A percentile compares a stretch with the other conserved stretches of the same genome.
Conservation (phyloP, 225 moss, liverwort and hornwort species). For the Polytrichum commune region DNA sequence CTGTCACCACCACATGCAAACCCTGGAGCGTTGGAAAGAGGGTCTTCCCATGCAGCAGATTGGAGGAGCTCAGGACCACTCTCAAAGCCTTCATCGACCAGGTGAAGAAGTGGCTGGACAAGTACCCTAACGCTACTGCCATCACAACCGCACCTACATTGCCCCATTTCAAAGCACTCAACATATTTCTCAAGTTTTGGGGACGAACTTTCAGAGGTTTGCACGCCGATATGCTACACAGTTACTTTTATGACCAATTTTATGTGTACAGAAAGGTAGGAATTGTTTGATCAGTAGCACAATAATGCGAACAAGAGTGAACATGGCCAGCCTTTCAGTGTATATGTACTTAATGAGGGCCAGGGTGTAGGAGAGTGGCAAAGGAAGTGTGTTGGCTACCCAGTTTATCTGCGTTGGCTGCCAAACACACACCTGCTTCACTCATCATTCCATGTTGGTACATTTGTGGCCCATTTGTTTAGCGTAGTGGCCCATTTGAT, state of each 20-base stretch:
- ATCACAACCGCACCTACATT: constrained; percentile 13
- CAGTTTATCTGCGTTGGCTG: background rate
- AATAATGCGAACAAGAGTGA: background rate
- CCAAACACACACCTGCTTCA: background rate
- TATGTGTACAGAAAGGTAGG: too few species aligned
- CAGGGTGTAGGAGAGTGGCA: constrained; percentile 1
- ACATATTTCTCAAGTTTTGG: background rate
- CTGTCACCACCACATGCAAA: constrained; percentile 21
- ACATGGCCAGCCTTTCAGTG: background rate
- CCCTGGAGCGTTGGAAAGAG: constrained; percentile 12
- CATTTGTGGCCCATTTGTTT: too few species aligned
- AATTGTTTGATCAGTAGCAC: too few species aligned
- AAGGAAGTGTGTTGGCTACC: background rate
- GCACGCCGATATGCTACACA: too few species aligned
- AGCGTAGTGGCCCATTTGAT: too few species aligned
- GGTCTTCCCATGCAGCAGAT: background rate
- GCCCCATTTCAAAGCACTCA: constrained; percentile 21
- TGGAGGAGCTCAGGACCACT: background rate
- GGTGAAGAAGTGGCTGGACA: constrained; percentile 6
- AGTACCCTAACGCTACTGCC: constrained; percentile 19
- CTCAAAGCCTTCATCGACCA: background rate
- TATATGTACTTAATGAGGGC: background rate
- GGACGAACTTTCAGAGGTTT: too few species aligned
- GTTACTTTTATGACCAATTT: too few species aligned
- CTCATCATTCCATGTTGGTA: too few species aligned